Percentiles rank a stretch among this genome's conserved stretches.
These are phyloP conservation scores for Gentiana macrophylla DNA, from an alignment of 257 asterid genomes.

Conservation along the genomic window DNA sequence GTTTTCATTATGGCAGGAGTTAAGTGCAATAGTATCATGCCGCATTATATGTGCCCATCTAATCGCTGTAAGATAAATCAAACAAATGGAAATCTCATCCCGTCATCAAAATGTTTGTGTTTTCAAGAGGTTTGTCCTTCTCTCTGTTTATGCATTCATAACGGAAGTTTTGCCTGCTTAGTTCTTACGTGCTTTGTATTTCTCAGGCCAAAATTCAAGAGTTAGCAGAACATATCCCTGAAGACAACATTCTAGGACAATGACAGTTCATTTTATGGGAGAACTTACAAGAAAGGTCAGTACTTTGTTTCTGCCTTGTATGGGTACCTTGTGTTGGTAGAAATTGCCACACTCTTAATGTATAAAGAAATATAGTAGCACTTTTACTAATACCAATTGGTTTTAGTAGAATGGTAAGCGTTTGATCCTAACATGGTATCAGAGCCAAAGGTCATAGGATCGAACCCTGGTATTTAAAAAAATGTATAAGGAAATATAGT, in stretches of 20 bases:
- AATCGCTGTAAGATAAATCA: slow-evolving; percentile 48
- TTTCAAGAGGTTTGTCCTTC: slow-evolving; percentile 71
- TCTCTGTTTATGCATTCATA: slow-evolving; percentile 5
- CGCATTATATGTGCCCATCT: slow-evolving; percentile 82
- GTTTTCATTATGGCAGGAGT: slow-evolving; percentile 46
- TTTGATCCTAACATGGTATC: no score
- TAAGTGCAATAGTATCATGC: slow-evolving; percentile 87
- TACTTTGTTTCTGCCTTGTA: neutral
- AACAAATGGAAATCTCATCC: slow-evolving; percentile 78
- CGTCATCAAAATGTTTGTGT: slow-evolving; percentile 90
- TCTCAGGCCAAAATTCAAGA: slow-evolving; percentile 95
- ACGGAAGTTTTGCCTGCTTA: neutral
- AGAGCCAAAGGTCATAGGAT: no score
- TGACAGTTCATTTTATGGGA: slow-evolving; percentile 92
- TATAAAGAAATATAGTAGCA: no score
- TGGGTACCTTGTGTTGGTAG: no score
- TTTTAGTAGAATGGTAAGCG: no score
- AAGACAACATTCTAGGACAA: slow-evolving; percentile 86
- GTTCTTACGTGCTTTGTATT: slow-evolving; percentile 9
- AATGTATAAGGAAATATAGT: no score
- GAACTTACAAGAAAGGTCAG: slow-evolving; percentile 93
- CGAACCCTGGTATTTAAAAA: no score
- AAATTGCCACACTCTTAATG: no score
- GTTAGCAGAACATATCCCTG: slow-evolving; percentile 91
- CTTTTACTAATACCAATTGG: no score